phyloP scores from a whole-genome alignment of 169 alveolate genomes.

The Theileria annulata region DNA sequence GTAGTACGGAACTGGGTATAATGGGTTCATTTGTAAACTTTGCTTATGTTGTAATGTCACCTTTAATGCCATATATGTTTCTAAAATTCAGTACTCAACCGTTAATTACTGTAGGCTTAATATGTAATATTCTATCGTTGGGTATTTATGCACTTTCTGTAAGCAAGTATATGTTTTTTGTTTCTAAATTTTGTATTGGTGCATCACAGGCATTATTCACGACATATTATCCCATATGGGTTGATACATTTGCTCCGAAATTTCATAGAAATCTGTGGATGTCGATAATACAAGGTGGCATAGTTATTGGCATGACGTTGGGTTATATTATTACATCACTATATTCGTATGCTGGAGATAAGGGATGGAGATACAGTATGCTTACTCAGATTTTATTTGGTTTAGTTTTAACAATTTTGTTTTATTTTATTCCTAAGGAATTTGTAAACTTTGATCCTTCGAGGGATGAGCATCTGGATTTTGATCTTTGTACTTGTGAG shows the following conservation, averaged over 20 bases:
- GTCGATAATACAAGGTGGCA: constrained; percentile 89
- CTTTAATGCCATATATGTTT: constrained; percentile 72
- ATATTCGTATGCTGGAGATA: background rate
- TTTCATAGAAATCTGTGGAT: constrained; percentile 89
- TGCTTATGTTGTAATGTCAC: constrained; percentile 76
- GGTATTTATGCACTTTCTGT: constrained; percentile 69
- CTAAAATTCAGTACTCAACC: constrained; percentile 64
- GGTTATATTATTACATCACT: constrained; percentile 71
- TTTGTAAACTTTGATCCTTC: constrained; percentile 30
- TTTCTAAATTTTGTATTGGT: constrained; percentile 86
- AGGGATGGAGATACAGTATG: constrained; percentile 59
- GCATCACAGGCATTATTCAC: constrained; percentile 89
- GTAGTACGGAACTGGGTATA: constrained; percentile 46
- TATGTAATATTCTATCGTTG: constrained; percentile 55
- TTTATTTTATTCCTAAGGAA: constrained; percentile 23
- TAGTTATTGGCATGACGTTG: constrained; percentile 84
- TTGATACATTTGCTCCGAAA: constrained; percentile 89
- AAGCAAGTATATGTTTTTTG: constrained; percentile 73
- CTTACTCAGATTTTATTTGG: constrained; percentile 20
- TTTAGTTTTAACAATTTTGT: constrained; percentile 11
- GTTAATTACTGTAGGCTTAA: constrained; percentile 63
- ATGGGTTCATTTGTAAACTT: constrained; percentile 78
- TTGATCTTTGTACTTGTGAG: background rate
- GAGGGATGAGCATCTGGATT: background rate
- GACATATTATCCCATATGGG: constrained; percentile 94